These are phyloP conservation scores for Jackrogersella multiformis DNA, from an alignment of 495 filamentous ascomycete species.

Conservation along the genomic window DNA sequence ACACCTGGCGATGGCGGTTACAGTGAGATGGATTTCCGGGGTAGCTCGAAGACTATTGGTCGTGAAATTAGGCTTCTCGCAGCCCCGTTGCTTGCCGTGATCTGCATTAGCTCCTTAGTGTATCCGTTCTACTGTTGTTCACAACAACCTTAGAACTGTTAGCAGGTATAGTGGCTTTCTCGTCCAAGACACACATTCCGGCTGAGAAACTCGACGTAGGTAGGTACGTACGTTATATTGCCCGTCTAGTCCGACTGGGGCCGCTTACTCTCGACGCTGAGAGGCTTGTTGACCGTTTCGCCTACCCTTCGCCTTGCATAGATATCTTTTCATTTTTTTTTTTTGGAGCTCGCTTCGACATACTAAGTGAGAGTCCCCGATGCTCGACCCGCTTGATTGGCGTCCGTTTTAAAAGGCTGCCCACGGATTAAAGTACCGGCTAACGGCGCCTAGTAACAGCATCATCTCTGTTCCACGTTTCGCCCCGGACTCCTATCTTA, in stretches of 20 bases:
- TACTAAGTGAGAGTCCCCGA: slow-evolving; percentile 8
- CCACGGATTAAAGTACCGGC: slow-evolving; percentile 28
- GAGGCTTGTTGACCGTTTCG: slow-evolving; percentile 25
- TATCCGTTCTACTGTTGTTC: slow-evolving; percentile 27
- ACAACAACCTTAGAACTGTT: slow-evolving; percentile 23
- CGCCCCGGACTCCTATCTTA: slow-evolving; percentile 9
- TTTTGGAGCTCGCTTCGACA: slow-evolving; percentile 23
- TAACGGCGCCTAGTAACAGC: slow-evolving; percentile 25
- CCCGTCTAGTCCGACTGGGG: slow-evolving; percentile 22
- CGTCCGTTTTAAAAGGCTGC: slow-evolving; percentile 37
- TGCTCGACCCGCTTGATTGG: slow-evolving; percentile 8
- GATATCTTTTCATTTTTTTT: slow-evolving; percentile 1
- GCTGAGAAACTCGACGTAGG: slow-evolving; percentile 32
- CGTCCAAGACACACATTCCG: slow-evolving; percentile 37
- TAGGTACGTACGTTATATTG: slow-evolving; percentile 26
- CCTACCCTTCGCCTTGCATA: slow-evolving; percentile 27
- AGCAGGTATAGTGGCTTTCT: slow-evolving; percentile 19
- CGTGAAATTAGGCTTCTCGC: slow-evolving; percentile 40
- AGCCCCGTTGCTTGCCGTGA: slow-evolving; percentile 38
- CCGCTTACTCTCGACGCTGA: slow-evolving; percentile 38
- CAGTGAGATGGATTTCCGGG: slow-evolving; percentile 16
- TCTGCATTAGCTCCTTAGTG: slow-evolving; percentile 34
- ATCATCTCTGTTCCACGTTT: slow-evolving; percentile 26
- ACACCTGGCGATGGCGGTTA: slow-evolving; percentile 18
- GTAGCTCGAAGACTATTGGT: slow-evolving; percentile 37